Evolutionary conservation across 2,329 filamentous ascomycete genomes (phyloP).

Genomic region (Fusarium dimerum): DNA sequence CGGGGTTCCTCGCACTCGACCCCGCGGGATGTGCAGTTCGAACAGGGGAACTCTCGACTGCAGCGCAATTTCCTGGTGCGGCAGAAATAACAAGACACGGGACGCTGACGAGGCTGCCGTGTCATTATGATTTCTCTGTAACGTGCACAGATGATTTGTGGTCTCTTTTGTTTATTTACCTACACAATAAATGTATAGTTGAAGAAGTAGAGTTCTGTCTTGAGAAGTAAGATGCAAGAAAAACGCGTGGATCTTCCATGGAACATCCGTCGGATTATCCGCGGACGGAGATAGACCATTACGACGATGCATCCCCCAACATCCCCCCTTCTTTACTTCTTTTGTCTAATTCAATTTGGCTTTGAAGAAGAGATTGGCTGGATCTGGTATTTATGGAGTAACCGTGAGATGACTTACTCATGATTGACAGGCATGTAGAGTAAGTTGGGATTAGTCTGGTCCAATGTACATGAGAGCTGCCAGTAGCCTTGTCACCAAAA

Average conservation of each 20-base stretch:
- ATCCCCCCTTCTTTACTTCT: constrained; percentile 1
- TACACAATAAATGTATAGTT: not conserved
- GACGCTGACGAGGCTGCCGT: constrained; percentile 36
- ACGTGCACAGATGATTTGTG: not conserved
- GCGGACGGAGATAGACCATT: constrained; percentile 2
- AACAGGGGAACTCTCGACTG: constrained; percentile 38
- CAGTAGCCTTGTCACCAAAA: not conserved
- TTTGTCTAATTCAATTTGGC: not conserved
- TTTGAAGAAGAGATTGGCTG: not conserved
- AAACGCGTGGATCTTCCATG: constrained; percentile 10
- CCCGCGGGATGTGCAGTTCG: constrained; percentile 39
- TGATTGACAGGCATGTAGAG: not conserved
- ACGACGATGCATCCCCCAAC: not conserved
- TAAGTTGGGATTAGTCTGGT: not conserved
- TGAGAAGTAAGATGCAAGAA: constrained; percentile 9
- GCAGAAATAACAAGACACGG: constrained; percentile 38
- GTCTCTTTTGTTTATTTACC: not conserved
- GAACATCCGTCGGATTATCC: constrained; percentile 26
- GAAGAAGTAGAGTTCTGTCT: constrained; percentile 6
- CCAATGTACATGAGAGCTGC: not conserved
- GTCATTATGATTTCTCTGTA: constrained; percentile 24
- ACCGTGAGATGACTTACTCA: not conserved
- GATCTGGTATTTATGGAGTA: not conserved
- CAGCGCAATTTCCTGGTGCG: constrained; percentile 38
- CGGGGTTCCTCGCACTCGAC: constrained; percentile 31